These are phyloP conservation scores for Cyanidiococcus yangmingshanensis DNA, from an alignment of 23 red algal genomes.

Conservation along the genomic window DNA sequence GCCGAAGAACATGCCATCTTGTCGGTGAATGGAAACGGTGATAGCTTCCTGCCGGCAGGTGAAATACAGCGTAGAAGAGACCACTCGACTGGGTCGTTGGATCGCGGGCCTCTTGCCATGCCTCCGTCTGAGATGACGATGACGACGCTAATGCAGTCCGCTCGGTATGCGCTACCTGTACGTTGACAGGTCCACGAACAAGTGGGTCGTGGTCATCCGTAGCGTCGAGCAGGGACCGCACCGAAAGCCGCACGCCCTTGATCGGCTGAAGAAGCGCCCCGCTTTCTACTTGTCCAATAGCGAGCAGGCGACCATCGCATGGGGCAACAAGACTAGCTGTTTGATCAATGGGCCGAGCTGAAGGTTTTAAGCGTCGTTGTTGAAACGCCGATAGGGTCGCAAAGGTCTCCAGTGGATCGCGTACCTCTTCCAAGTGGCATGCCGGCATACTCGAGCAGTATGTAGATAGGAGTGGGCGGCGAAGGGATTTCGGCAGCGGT, in stretches of 20 bases:
- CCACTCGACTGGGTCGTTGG: background rate
- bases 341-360: background rate
- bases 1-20: background rate
- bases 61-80: background rate
- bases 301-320: background rate
- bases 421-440: background rate
- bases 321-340: background rate
- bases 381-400: background rate
- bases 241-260: background rate
- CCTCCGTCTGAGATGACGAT: background rate
- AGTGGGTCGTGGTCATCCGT: background rate
- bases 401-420: slow-evolving; percentile 16
- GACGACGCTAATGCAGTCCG: background rate
- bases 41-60: slow-evolving; percentile 10
- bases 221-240: background rate
- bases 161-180: background rate
- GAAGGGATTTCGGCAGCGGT: background rate
- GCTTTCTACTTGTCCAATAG: background rate
- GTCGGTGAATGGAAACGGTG: slow-evolving; percentile 12
- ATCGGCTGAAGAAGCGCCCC: background rate
- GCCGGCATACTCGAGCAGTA: background rate
- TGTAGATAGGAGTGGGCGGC: background rate
- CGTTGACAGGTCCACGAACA: background rate
- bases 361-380: background rate
- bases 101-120: background rate